These are phyloP conservation scores for Fusarium tjaetaba DNA, from an alignment of 2,329 filamentous ascomycete species.

Conservation along the genomic window DNA sequence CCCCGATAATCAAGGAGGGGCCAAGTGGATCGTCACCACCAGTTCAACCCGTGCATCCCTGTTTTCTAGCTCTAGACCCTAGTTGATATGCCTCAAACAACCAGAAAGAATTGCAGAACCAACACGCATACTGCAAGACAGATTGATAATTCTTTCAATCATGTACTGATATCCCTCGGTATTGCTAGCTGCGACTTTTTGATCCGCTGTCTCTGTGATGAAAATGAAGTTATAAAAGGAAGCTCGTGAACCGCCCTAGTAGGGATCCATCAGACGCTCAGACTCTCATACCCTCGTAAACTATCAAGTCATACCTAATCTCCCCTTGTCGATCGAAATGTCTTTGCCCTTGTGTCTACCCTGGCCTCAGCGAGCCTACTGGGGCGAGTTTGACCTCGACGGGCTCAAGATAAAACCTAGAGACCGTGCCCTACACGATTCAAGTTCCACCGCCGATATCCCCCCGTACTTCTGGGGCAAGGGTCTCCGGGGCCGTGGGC, in stretches of 20 bases:
- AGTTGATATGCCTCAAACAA: constrained; percentile 4
- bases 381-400: constrained; percentile 38
- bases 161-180: background rate
- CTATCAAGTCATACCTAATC: constrained; percentile 3
- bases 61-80: constrained; percentile 5
- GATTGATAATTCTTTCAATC: background rate
- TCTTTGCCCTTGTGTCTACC: constrained; percentile 26
- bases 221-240: constrained; percentile 19
- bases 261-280: constrained; percentile 28
- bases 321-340: constrained; percentile 39
- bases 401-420: constrained; percentile 34
- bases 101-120: background rate
- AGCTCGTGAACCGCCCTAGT: background rate
- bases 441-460: constrained; percentile 3
- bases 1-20: background rate
- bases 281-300: constrained; percentile 20
- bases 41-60: constrained; percentile 1
- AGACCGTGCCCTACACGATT: constrained; percentile 8
- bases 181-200: constrained; percentile 6
- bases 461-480: constrained; percentile 37
- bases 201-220: background rate
- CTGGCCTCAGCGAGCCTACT: constrained; percentile 35
- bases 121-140: background rate
- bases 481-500: constrained; percentile 25
- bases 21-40: background rate